These are phyloP conservation scores for Scutellaria galericulata DNA, from an alignment of 257 asterid genomes.

Conservation along the genomic window DNA sequence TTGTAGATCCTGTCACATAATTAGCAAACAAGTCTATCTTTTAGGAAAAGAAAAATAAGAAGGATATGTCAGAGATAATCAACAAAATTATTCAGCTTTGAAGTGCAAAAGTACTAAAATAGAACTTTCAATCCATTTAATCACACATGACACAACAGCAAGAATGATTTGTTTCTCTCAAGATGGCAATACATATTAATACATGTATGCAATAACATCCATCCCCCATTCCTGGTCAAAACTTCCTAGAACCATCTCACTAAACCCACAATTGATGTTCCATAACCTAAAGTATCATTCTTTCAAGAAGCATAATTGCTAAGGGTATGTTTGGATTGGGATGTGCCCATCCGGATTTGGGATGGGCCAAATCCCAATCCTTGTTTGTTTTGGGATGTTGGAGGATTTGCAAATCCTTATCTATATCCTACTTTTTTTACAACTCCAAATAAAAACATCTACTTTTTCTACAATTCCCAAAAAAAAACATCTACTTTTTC, in stretches of 20 bases:
- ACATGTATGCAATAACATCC: slow-evolving; percentile 5
- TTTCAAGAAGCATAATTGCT: slow-evolving; percentile 18
- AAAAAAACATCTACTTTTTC: no score
- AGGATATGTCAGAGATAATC: slow-evolving; percentile 6
- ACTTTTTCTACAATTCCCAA: no score
- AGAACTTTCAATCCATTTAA: slow-evolving; percentile 17
- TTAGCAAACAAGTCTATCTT: slow-evolving; percentile 37
- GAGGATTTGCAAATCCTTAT: no score
- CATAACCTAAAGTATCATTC: slow-evolving; percentile 16
- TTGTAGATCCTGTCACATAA: slow-evolving; percentile 79
- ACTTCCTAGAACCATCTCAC: slow-evolving; percentile 5
- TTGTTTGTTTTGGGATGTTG: no score
- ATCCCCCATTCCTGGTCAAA: background rate
- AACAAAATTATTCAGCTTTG: slow-evolving; percentile 19
- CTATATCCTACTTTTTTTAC: no score
- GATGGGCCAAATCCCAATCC: no score
- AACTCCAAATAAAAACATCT: no score
- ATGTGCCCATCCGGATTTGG: no score
- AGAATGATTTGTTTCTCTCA: background rate
- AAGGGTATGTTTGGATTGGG: no score
- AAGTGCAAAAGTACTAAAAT: slow-evolving; percentile 15
- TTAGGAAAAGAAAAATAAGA: slow-evolving; percentile 13
- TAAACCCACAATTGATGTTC: background rate
- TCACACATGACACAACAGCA: background rate
- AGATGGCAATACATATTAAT: slow-evolving; percentile 16